phyloP scores from a whole-genome alignment of 2,329 filamentous ascomycete genomes.

The Tolypocladium endophyticum region DNA sequence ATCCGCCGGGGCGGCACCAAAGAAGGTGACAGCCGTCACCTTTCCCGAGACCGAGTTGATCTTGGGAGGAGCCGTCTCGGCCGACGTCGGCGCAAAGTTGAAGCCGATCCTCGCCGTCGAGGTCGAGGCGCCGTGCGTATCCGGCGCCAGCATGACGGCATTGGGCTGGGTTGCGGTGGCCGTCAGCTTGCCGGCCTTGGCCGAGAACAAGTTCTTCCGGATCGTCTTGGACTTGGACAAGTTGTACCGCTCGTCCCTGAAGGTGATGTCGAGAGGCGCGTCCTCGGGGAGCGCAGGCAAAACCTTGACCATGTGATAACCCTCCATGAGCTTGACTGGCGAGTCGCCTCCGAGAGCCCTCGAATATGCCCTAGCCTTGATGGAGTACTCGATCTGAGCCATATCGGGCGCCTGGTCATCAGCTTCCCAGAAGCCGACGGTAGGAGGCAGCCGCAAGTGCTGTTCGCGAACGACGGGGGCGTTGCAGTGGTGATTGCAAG shows the following conservation, averaged over 20 bases:
- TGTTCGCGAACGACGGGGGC: slow-evolving; percentile 36
- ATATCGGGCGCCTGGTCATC: slow-evolving; percentile 46
- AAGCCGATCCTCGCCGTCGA: slow-evolving; percentile 35
- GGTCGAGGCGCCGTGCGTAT: slow-evolving; percentile 31
- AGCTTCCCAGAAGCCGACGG: slow-evolving; percentile 39
- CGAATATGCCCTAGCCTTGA: slow-evolving; percentile 35
- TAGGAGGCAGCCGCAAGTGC: slow-evolving; percentile 43
- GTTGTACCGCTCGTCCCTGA: slow-evolving; percentile 36
- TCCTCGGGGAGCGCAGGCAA: slow-evolving; percentile 39
- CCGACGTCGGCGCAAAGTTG: slow-evolving; percentile 33
- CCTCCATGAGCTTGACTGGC: slow-evolving; percentile 26
- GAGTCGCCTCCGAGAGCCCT: not conserved
- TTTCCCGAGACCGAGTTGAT: slow-evolving; percentile 39
- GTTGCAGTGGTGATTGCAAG: slow-evolving; percentile 40
- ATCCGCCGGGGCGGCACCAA: slow-evolving; percentile 32
- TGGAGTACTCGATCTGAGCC: slow-evolving; percentile 40
- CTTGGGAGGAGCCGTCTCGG: slow-evolving; percentile 33
- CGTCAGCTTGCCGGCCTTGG: slow-evolving; percentile 39
- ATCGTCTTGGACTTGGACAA: slow-evolving; percentile 41
- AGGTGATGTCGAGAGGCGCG: slow-evolving; percentile 38
- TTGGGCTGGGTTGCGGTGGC: slow-evolving; percentile 33
- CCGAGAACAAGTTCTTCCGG: slow-evolving; percentile 40
- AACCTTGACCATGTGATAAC: slow-evolving; percentile 36
- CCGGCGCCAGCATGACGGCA: slow-evolving; percentile 38
- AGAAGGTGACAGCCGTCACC: slow-evolving; percentile 41